Evolutionary conservation across 441 rosid species (phyloP).

Genomic region (Isatis lusitanica): DNA sequence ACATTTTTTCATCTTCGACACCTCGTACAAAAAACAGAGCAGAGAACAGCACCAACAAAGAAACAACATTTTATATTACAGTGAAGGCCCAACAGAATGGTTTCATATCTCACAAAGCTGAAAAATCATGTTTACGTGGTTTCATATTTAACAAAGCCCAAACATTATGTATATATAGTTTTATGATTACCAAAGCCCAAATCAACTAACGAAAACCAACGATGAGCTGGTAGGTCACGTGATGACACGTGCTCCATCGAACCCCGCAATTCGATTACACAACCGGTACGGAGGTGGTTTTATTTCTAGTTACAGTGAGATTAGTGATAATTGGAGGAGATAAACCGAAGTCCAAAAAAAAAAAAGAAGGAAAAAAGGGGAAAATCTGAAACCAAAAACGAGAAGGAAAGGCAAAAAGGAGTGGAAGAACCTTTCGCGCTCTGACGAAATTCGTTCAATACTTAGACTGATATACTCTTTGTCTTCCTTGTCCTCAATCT

Average conservation of each 20-base stretch:
- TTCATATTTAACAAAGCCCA: neutral
- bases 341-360: neutral
- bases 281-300: constrained; percentile 27
- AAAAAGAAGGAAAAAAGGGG: neutral
- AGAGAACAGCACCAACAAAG: neutral
- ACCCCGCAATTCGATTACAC: constrained; percentile 14
- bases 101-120: neutral
- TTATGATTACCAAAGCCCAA: neutral
- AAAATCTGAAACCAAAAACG: constrained; percentile 32
- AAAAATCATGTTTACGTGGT: neutral
- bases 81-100: neutral
- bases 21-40: no score
- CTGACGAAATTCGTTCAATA: constrained; percentile 38
- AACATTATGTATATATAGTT: neutral
- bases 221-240: constrained; percentile 31
- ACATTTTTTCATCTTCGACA: no score
- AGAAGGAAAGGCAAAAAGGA: constrained; percentile 24
- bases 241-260: constrained; percentile 7
- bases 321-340: neutral
- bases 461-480: constrained; percentile 24
- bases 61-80: neutral
- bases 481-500: constrained; percentile 6
- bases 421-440: constrained; percentile 42
- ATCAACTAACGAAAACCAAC: neutral
- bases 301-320: neutral